Evolutionary conservation across 2,329 filamentous ascomycete genomes (phyloP).

Genomic region (Fusarium sp.): DNA sequence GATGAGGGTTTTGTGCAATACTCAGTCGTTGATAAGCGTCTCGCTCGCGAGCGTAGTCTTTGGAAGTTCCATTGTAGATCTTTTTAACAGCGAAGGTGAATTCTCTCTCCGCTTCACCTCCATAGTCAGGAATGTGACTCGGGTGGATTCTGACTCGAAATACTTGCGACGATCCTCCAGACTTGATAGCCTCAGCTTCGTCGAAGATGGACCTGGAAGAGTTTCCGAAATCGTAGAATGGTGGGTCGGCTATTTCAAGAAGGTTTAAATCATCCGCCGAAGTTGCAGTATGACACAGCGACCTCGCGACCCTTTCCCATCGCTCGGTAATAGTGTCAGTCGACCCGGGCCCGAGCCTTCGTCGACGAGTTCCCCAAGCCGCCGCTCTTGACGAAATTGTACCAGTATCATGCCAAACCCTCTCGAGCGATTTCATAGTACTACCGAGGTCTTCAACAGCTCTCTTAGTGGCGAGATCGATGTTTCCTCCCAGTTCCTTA

Average conservation of each 20-base stretch:
- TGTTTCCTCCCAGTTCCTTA: too few species aligned
- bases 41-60: background rate
- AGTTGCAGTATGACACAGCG: too few species aligned
- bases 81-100: background rate
- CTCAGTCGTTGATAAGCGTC: background rate
- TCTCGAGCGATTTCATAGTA: too few species aligned
- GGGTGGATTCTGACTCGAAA: background rate
- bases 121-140: too few species aligned
- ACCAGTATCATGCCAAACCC: too few species aligned
- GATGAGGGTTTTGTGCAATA: background rate
- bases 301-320: too few species aligned
- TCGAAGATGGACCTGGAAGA: background rate
- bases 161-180: background rate
- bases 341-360: background rate
- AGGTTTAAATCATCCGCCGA: too few species aligned
- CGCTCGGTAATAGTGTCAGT: too few species aligned
- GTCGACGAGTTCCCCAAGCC: background rate
- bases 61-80: accelerated
- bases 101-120: too few species aligned
- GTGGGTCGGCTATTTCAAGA: too few species aligned
- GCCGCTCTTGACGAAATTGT: background rate
- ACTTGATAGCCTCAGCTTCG: background rate
- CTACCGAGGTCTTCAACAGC: too few species aligned
- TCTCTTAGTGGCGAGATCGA: too few species aligned
- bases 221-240: background rate